Conservation (phyloP, 768 basidiomycete genomes). For the Cantharellus anzutake region DNA sequence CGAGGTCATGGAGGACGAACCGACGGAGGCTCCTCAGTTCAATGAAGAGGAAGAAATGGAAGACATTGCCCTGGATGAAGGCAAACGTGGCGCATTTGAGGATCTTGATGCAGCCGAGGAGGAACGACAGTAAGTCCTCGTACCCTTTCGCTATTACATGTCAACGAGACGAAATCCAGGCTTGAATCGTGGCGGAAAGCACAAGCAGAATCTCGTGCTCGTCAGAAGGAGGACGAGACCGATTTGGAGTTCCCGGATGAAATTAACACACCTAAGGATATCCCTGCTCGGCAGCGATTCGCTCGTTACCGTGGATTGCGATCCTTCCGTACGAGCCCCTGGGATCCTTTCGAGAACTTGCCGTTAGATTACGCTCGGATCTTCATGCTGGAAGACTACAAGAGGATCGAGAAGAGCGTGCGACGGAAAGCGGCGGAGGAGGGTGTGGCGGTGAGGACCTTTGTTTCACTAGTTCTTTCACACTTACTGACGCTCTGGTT, state of each 20-base stretch:
- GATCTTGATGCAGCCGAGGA: conserved; percentile 32
- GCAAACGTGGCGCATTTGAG: conserved; percentile 25
- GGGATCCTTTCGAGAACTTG: conserved; percentile 94
- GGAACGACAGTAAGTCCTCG: conserved; percentile 29
- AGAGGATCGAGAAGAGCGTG: conserved; percentile 57
- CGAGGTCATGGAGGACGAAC: conserved; percentile 11
- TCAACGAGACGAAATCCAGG: conserved; percentile 20
- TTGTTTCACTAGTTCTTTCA: background rate
- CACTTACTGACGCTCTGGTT: background rate
- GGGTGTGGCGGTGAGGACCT: conserved; percentile 40
- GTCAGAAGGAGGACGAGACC: conserved; percentile 56
- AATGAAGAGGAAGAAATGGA: conserved; percentile 25
- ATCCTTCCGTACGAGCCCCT: conserved; percentile 87
- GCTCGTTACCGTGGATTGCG: conserved; percentile 81
- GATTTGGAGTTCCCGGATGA: conserved; percentile 90
- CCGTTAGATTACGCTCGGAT: conserved; percentile 87
- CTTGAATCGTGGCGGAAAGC: conserved; percentile 38
- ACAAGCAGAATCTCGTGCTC: conserved; percentile 16
- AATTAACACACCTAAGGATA: conserved; percentile 79
- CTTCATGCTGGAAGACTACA: conserved; percentile 94
- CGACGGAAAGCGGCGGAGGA: conserved; percentile 49
- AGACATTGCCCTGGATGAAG: conserved; percentile 25
- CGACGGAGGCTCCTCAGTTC: conserved; percentile 12
- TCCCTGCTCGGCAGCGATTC: conserved; percentile 64
- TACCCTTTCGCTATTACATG: too few relatives aligned